A percentile compares a stretch with the other conserved stretches of the same genome.
Conservation (phyloP, 1,284 basidiomycete genomes). For the Cutaneotrichosporon cyanovorans region DNA sequence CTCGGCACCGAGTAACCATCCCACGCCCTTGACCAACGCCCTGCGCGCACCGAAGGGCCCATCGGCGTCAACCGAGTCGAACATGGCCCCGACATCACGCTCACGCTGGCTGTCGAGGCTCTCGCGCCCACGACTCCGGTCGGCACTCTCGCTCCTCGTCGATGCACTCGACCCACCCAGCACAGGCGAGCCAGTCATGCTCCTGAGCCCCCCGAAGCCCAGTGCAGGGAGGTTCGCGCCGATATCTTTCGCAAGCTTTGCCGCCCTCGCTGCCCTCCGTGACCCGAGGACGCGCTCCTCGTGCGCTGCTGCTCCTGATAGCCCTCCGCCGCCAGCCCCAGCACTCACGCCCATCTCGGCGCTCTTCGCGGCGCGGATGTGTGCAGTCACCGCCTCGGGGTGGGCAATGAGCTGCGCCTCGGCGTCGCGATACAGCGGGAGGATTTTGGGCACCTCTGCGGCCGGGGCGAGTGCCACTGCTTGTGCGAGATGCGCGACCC, state of each 20-base stretch:
- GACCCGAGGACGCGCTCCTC: conserved; percentile 39
- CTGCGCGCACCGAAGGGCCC: conserved; percentile 38
- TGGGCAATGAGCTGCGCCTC: conserved; percentile 25
- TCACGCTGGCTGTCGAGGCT: conserved; percentile 1
- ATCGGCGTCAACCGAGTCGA: conserved; percentile 30
- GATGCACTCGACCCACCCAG: not conserved
- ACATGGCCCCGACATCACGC: conserved; percentile 18
- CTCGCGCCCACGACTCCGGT: not conserved
- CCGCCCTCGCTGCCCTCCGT: conserved; percentile 39
- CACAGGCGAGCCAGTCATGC: conserved; percentile 8
- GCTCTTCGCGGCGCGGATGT: not conserved
- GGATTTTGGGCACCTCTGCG: conserved; percentile 64
- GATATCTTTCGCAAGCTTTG: conserved; percentile 26
- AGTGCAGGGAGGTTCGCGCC: conserved; percentile 4
- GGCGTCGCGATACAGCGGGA: conserved; percentile 59
- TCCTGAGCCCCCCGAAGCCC: not conserved
- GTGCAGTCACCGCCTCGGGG: conserved; percentile 1
- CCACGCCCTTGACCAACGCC: conserved; percentile 44
- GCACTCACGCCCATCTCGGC: not conserved
- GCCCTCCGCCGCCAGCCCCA: too few relatives aligned
- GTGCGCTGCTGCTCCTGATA: not conserved
- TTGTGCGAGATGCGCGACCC: conserved; percentile 65
- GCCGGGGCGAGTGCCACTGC: conserved; percentile 81
- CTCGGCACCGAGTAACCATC: conserved; percentile 46
- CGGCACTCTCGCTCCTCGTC: conserved; percentile 1